Evolutionary conservation across 192 early-diverging fungal species (phyloP), one percentile per base, ranked within the genome.

Genomic region (Mortierella alpina): DNA sequence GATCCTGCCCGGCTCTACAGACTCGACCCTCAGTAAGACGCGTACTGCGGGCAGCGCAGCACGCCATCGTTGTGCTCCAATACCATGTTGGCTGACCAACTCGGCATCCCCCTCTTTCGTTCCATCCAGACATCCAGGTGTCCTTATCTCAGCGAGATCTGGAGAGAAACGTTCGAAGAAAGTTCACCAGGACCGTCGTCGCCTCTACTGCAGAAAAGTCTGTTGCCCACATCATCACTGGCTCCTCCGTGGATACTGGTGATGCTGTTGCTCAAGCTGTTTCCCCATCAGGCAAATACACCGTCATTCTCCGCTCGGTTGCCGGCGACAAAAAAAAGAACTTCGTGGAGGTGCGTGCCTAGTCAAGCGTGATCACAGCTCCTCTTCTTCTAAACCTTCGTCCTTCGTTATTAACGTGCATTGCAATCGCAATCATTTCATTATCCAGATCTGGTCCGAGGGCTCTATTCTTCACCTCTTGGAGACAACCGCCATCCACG

Each of bases 401-500:
- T n/a, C n/a, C n/a, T n/a, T n/a, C n/a, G n/a, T n/a, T 31, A 31
- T 31, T 31, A 31, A 31, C 31, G 31, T 31, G 31, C 31, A 3
- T 31, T 3, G 31, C 31, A 3, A 31, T 31, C 3, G 31, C 31
- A n/a, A n/a, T n/a, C n/a, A n/a, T n/a, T n/a, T n/a, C n/a, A n/a
- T 6, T 39, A 46, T 49, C 4, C 42, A 86, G 85, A 75, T 91
- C 31, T 90, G 88, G 89, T 65, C 75, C 39, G 72, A 84, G 11
- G 88, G 86, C n/a, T 62, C 66, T 10, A 80, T 94, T 40, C 59
- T 74, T 18, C 86, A 84, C 60, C 74, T 80, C n/a, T 78, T 92
- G 52, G 90, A 93, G 45, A 91, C 93, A n/a, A 88, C 91, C 8
- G 76, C 85, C 47, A 53, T 62, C 40, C 94, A 95, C 54, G 93